phyloP scores from a whole-genome alignment of 2,329 filamentous ascomycete species.

The Cadophora luteo-olivacea region DNA sequence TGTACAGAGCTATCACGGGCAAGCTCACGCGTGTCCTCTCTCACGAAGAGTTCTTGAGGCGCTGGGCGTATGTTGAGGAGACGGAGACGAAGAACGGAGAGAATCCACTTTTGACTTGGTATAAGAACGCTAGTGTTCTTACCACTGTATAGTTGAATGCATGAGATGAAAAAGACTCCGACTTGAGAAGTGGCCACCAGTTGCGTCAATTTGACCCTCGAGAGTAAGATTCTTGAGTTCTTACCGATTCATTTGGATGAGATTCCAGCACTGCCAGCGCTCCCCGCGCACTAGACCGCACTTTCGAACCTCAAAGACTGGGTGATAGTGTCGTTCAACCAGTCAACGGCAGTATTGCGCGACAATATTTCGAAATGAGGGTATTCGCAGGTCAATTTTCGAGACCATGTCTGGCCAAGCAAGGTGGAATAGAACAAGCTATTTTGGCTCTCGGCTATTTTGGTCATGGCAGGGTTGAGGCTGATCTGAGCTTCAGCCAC shows the following conservation, averaged over 20 bases:
- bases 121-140: slow-evolving; percentile 93
- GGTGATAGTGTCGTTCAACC: too few species aligned
- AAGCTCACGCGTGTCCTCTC: slow-evolving; percentile 85
- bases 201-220: neutral
- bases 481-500: slow-evolving; percentile 8
- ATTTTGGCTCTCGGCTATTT: slow-evolving; percentile 15
- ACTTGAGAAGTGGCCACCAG: too few species aligned
- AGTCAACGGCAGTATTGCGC: too few species aligned
- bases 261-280: neutral
- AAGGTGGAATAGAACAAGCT: neutral
- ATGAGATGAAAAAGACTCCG: slow-evolving; percentile 16
- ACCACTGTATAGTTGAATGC: slow-evolving; percentile 65
- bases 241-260: neutral
- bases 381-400: neutral
- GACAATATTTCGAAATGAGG: neutral
- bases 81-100: slow-evolving; percentile 90
- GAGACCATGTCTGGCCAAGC: neutral
- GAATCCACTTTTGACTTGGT: slow-evolving; percentile 91
- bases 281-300: neutral
- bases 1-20: slow-evolving; percentile 92
- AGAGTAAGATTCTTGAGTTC: neutral
- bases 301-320: neutral
- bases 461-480: slow-evolving; percentile 13
- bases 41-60: slow-evolving; percentile 88
- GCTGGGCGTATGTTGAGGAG: slow-evolving; percentile 90